Evolutionary conservation across 495 filamentous ascomycete genomes (phyloP), one percentile per base, ranked within the genome.

Genomic region (Friedmanniomyces endolithicus): DNA sequence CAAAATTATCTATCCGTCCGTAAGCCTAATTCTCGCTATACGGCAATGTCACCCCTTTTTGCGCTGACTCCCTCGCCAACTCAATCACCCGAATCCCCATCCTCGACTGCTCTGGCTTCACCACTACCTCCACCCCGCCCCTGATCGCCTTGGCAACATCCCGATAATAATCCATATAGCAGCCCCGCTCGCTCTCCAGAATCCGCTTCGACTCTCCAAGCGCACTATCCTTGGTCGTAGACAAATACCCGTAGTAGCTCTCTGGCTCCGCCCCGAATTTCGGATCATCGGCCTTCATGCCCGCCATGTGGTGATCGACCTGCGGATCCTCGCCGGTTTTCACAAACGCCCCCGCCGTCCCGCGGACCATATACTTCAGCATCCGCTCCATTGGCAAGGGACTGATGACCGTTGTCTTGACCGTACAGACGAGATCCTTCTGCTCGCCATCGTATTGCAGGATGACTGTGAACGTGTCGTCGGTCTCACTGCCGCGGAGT

Each of bases 291-390:
- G 82, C 79, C 67, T 72, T 81, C 62, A 81, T 68, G 1, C 88
- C 88, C 1, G 71, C 75, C 65, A 80, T 81, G 29, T 92, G 73
- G 58, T 90, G 85, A 40, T 85, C 82, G 67, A 94, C 87, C 69
- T 94, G 88, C 24, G 79, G 69, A 70, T 94, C 88, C 0, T 90
- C 69, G 35, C 54, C 54, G 2, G 55, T 56, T 55, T 56, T 56
- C 19, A 56, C 34, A 29, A 56, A 56, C 17, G 37, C 54, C 24
- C 83, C 88, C 66, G 86, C 81, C 8, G 80, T 79, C 11, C 88
- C 88, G 17, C 88, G 71, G 8, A 94, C 77, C 80, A 85, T 84
- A 73, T 82, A 94, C 54, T 88, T 71, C 58, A 84, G 67, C 68
- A 92, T 86, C 58, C 76, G 73, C 25, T 69, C 31, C 54, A 56